Evolutionary conservation across 129 eudicot species (phyloP).

Genomic region (Flaveria brownii): DNA sequence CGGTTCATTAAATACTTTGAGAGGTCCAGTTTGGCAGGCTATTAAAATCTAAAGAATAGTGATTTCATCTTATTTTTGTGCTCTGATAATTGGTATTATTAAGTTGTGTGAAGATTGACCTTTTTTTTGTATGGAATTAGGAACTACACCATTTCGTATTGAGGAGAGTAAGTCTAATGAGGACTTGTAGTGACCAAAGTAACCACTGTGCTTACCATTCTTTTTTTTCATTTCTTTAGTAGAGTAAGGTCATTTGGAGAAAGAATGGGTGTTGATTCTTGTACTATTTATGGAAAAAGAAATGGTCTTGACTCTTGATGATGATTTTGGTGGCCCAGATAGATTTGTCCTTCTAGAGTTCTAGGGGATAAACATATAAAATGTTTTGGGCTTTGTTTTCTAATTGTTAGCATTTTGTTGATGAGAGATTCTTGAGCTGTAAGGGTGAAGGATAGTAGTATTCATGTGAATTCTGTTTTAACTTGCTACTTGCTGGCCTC

Average conservation of each 20-base stretch:
- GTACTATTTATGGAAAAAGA: slow-evolving; percentile 27
- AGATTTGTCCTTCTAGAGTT: background rate
- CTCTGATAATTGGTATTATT: background rate
- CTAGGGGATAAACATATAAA: background rate
- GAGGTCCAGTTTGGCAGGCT: background rate
- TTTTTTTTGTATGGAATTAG: background rate
- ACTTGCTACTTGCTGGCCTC: background rate
- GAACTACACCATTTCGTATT: background rate
- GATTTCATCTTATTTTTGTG: background rate
- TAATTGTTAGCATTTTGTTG: background rate
- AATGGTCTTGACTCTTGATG: background rate
- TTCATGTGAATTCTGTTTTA: background rate
- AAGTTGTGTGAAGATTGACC: background rate
- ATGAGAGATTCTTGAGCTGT: background rate
- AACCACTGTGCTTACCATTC: background rate
- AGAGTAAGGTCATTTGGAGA: background rate
- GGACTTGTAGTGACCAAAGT: background rate
- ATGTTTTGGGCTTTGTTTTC: background rate
- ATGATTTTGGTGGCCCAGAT: background rate
- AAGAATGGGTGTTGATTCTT: slow-evolving; percentile 20
- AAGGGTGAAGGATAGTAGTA: background rate
- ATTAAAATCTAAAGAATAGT: background rate
- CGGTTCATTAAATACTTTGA: background rate
- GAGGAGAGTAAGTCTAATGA: background rate
- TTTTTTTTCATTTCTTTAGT: background rate